Evolutionary conservation across 371 early-diverging fungal species (phyloP).

Genomic region (Syncephalastrum racemosum): DNA sequence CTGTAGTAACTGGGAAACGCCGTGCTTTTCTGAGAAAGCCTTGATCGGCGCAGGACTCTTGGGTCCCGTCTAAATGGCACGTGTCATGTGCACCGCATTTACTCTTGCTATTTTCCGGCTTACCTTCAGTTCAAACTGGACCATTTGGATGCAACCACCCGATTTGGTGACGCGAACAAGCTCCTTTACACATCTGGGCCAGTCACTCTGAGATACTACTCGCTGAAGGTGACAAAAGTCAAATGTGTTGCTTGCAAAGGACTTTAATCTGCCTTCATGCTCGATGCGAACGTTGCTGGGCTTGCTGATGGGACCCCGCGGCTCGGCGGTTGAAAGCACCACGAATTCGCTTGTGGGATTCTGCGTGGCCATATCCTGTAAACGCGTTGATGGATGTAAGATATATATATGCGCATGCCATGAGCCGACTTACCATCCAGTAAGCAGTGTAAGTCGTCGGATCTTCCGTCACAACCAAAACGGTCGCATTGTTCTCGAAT

Average conservation of each 20-base stretch:
- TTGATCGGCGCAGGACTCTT: too few relatives aligned
- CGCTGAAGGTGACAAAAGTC: constrained; percentile 12
- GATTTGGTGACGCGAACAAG: constrained; percentile 9
- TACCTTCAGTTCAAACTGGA: constrained; percentile 15
- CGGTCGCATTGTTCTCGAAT: constrained; percentile 9
- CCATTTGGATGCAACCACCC: constrained; percentile 12
- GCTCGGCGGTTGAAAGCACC: constrained; percentile 2
- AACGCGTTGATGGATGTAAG: background rate
- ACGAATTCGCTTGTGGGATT: constrained; percentile 5
- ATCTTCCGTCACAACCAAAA: constrained; percentile 7
- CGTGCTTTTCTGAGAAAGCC: too few relatives aligned
- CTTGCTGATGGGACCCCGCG: background rate
- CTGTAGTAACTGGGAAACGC: too few relatives aligned
- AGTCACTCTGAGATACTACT: constrained; percentile 1
- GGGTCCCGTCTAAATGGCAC: too few relatives aligned
- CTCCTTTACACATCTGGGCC: constrained; percentile 2
- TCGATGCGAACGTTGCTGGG: constrained; percentile 7
- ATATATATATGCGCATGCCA: constrained; percentile 6
- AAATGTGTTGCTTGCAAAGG: constrained; percentile 7
- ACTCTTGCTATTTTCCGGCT: too few relatives aligned
- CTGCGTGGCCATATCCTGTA: constrained; percentile 9
- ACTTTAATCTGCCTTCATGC: constrained; percentile 1
- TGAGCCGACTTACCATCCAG: background rate
- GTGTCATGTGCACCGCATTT: too few relatives aligned
- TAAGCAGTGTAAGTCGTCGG: too few relatives aligned